phyloP scores from a whole-genome alignment of 1,284 basidiomycete genomes.

The Tilletiopsis washingtonensis region DNA sequence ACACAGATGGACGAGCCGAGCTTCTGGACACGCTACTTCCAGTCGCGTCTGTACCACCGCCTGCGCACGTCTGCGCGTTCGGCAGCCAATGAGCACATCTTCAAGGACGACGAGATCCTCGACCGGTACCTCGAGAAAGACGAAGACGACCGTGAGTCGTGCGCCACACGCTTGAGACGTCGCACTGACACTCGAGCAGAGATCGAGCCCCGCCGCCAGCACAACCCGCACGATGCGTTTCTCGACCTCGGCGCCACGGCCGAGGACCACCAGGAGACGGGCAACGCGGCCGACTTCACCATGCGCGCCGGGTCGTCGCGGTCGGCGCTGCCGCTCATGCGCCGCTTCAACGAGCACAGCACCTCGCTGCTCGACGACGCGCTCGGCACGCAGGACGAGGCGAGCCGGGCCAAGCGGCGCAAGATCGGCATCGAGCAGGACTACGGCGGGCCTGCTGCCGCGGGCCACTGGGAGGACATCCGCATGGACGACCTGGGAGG shows the following conservation, averaged over 20 bases:
- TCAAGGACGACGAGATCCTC: slow-evolving; percentile 86
- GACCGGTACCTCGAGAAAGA: slow-evolving; percentile 81
- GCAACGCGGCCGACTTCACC: slow-evolving; percentile 79
- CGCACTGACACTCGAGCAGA: slow-evolving; percentile 51
- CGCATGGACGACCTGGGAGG: slow-evolving; percentile 79
- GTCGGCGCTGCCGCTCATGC: slow-evolving; percentile 79
- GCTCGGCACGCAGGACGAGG: slow-evolving; percentile 36
- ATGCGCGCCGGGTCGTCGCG: slow-evolving; percentile 90
- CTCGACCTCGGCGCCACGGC: slow-evolving; percentile 79
- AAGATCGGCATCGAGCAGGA: slow-evolving; percentile 40
- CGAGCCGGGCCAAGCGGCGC: slow-evolving; percentile 16
- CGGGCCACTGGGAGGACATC: slow-evolving; percentile 59
- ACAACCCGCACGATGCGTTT: slow-evolving; percentile 66
- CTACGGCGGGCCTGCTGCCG: slow-evolving; percentile 18
- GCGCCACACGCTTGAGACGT: too few relatives aligned
- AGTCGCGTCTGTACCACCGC: slow-evolving; percentile 85
- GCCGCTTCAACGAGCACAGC: slow-evolving; percentile 96
- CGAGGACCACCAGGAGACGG: slow-evolving; percentile 86
- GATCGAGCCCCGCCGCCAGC: slow-evolving; percentile 66
- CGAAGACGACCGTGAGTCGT: slow-evolving; percentile 74
- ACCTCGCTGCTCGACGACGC: slow-evolving; percentile 66
- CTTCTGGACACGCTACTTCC: slow-evolving; percentile 96
- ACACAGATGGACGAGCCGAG: slow-evolving; percentile 71
- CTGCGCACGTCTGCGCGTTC: slow-evolving; percentile 87
- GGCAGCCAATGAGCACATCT: slow-evolving; percentile 70